Conservation (phyloP, 1,284 basidiomycete species). For the Rhodotorula sp. region DNA sequence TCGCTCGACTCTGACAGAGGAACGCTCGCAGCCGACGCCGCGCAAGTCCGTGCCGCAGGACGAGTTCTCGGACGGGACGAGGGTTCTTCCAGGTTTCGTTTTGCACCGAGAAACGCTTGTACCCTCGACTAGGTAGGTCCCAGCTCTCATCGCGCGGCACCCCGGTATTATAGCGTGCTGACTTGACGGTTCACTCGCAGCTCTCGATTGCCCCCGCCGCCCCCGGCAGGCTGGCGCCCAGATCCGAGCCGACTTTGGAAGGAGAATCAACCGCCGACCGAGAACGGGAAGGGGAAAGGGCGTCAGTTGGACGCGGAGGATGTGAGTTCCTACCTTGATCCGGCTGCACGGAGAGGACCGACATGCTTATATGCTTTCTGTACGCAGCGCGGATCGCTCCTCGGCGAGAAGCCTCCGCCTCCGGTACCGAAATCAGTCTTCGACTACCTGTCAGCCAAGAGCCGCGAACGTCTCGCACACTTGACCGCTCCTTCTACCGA, state of each 20-base stretch:
- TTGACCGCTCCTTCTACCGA: constrained; percentile 51
- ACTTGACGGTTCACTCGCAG: constrained; percentile 57
- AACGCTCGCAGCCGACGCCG: not conserved
- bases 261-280: constrained; percentile 47
- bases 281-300: constrained; percentile 50
- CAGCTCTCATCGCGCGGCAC: not conserved
- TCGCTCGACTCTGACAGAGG: not conserved
- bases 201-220: constrained; percentile 65
- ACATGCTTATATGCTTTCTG: constrained; percentile 4
- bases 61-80: constrained; percentile 69
- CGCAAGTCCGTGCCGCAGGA: constrained; percentile 18
- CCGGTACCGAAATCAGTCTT: constrained; percentile 67
- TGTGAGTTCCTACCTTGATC: constrained; percentile 52
- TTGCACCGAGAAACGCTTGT: constrained; percentile 66
- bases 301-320: constrained; percentile 62
- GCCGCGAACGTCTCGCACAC: constrained; percentile 75
- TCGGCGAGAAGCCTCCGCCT: constrained; percentile 76
- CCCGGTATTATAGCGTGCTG: constrained; percentile 54
- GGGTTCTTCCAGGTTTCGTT: constrained; percentile 72
- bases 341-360: not conserved
- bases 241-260: constrained; percentile 78
- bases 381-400: constrained; percentile 68
- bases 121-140: constrained; percentile 53
- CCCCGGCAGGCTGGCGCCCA: constrained; percentile 80
- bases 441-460: constrained; percentile 88